Percentiles rank a stretch among this genome's conserved stretches.
Conservation (phyloP, 345 rosid genomes). For the Isatis tinctoria region DNA sequence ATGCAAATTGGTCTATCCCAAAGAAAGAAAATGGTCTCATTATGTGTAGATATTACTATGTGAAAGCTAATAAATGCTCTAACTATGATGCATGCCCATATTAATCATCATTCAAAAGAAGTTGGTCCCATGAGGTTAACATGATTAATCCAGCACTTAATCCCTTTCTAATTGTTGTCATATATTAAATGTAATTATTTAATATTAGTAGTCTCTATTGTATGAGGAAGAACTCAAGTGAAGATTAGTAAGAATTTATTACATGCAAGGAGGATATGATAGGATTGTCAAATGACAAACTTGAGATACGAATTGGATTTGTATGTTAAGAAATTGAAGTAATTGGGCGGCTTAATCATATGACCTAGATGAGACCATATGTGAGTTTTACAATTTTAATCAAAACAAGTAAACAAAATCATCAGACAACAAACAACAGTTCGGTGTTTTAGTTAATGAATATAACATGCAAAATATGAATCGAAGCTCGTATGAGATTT, state of each 20-base stretch:
- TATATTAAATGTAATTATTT: background rate
- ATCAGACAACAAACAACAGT: background rate
- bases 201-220: background rate
- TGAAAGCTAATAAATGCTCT: slow-evolving; percentile 26
- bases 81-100: slow-evolving; percentile 35
- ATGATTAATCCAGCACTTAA: slow-evolving; percentile 37
- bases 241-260: background rate
- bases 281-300: background rate
- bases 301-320: background rate
- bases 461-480: slow-evolving; percentile 16
- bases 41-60: slow-evolving; percentile 11
- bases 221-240: background rate
- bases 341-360: background rate
- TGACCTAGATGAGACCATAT: background rate
- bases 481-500: background rate
- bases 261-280: background rate
- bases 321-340: background rate
- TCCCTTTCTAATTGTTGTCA: slow-evolving; percentile 23
- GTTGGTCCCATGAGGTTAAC: slow-evolving; percentile 36
- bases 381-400: background rate
- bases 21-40: background rate
- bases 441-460: background rate
- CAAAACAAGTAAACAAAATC: background rate
- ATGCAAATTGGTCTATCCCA: slow-evolving; percentile 2
- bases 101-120: slow-evolving; percentile 24